Percentiles rank a stretch among this genome's conserved stretches.
These are phyloP conservation scores for Starmerella sp. DNA, from an alignment of 805 yeast genomes.

Conservation along the genomic window DNA sequence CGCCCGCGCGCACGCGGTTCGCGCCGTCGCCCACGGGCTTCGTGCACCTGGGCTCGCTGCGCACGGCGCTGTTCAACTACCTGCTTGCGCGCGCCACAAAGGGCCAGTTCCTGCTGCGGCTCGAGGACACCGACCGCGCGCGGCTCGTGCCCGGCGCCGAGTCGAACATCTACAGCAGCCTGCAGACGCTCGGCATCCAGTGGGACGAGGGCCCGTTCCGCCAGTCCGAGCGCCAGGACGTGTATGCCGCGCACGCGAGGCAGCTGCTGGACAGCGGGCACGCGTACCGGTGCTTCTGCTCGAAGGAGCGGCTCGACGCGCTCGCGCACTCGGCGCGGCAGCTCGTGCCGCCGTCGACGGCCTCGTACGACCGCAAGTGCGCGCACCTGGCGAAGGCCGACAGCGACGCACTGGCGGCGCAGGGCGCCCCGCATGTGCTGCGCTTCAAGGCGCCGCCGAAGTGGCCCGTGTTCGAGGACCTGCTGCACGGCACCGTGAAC, in stretches of 20 bases:
- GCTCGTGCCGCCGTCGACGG: constrained; percentile 80
- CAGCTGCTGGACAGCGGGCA: constrained; percentile 47
- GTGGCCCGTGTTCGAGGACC: constrained; percentile 59
- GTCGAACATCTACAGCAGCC: constrained; percentile 57
- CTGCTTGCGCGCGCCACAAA: constrained; percentile 65
- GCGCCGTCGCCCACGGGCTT: constrained; percentile 98
- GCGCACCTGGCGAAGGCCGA: constrained; percentile 36
- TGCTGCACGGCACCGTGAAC: constrained; percentile 65
- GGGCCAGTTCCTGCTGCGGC: constrained; percentile 68
- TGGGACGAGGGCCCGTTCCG: constrained; percentile 78
- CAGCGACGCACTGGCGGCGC: constrained; percentile 30
- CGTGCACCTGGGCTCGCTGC: constrained; percentile 81
- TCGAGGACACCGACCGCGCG: constrained; percentile 88
- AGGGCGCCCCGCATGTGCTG: constrained; percentile 38
- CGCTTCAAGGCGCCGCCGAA: constrained; percentile 65
- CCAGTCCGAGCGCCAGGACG: constrained; percentile 66
- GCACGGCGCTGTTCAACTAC: constrained; percentile 89
- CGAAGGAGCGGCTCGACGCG: constrained; percentile 59
- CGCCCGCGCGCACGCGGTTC: constrained; percentile 74
- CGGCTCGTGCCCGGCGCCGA: constrained; percentile 77
- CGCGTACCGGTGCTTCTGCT: constrained; percentile 82
- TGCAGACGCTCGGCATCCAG: constrained; percentile 63
- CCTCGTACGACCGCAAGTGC: constrained; percentile 83
- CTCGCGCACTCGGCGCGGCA: constrained; percentile 63
- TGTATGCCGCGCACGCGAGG: constrained; percentile 53